Evolutionary conservation across 257 asterid species (phyloP), one percentile per base, ranked within the genome.

Genomic region (Solanum arcanum): DNA sequence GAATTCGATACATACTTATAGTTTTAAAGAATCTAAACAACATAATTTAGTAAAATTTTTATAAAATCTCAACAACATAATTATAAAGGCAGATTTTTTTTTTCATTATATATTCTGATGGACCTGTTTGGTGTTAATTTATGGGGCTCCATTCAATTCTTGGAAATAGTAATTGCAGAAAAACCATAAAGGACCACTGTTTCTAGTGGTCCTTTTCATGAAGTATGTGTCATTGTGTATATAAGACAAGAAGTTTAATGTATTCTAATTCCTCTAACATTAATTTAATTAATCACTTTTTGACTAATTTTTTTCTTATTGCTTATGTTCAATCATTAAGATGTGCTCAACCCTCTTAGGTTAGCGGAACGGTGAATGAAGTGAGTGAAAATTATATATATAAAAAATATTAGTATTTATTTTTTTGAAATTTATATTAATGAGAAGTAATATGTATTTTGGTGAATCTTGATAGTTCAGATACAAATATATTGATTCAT

Each of bases 111-210:
- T 83, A 88, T 90, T 86, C 31, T 86, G 52, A 83, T 87, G 89
- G 89, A 59, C 89, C 83, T 87, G n/a, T 18, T 88, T 87, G 31
- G 20, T 90, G 86, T 69, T 88, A 69, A 70, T 68, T 78, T 39
- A n/a, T 86, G 69, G 59, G 86, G 52, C 25, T 76, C 75, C 74
- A 56, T 83, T 87, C 59, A 49, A 39, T 80, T 86, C 83, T 42
- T 33, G 83, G 64, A 68, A 87, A 83, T 49, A 83, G 62, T 70
- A 29, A 10, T 80, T 90, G 89, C 86, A 59, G 49, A 56, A 85
- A 60, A 25, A 86, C 37, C 16, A 86, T 85, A 80, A 77, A 81
- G 88, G 75, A 80, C 90, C 90, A 86, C 18, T 86, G 23, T 82
- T n/a, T 88, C 37, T 83, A 86, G 86, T 72, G 85, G 84, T 86